Conservation (phyloP, 164 flowering plant species). For the Magnolia sinica region DNA sequence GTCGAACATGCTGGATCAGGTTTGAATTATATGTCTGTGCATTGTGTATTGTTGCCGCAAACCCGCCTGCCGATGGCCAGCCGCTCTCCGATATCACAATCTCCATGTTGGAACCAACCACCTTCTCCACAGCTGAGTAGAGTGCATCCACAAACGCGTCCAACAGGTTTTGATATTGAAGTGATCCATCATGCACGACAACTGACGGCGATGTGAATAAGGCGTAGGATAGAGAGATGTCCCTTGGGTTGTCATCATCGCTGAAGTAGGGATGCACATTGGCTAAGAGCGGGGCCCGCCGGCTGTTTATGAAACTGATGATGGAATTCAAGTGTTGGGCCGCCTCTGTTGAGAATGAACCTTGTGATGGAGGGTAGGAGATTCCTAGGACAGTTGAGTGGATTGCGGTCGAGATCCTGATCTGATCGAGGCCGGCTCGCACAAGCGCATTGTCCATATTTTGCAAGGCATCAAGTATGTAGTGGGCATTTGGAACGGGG, state of each 20-base stretch:
- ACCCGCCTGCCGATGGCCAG: constrained; percentile 14
- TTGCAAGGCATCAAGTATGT: constrained; percentile 2
- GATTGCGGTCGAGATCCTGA: constrained; percentile 13
- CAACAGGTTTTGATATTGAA: constrained; percentile 3
- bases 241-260: constrained; percentile 1
- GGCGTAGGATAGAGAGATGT: constrained; percentile 13
- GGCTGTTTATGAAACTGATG: constrained; percentile 1
- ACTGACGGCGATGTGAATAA: constrained; percentile 2
- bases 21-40: constrained; percentile 16
- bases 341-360: constrained; percentile 18
- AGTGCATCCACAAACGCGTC: constrained; percentile 13
- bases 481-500: constrained; percentile 8
- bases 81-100: constrained; percentile 16
- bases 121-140: constrained; percentile 14
- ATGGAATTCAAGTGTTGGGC: constrained; percentile 5
- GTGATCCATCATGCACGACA: not conserved
- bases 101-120: not conserved
- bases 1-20: constrained; percentile 7
- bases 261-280: constrained; percentile 13
- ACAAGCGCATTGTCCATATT: not conserved
- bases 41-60: constrained; percentile 9
- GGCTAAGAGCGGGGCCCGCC: constrained; percentile 2
- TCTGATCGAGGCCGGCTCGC: constrained; percentile 1
- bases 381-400: not conserved
- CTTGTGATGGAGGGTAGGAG: constrained; percentile 22